Percentiles rank a stretch among this genome's conserved stretches.
Evolutionary conservation across 805 yeast genomes (phyloP).

Genomic region (Candida suzukii): DNA sequence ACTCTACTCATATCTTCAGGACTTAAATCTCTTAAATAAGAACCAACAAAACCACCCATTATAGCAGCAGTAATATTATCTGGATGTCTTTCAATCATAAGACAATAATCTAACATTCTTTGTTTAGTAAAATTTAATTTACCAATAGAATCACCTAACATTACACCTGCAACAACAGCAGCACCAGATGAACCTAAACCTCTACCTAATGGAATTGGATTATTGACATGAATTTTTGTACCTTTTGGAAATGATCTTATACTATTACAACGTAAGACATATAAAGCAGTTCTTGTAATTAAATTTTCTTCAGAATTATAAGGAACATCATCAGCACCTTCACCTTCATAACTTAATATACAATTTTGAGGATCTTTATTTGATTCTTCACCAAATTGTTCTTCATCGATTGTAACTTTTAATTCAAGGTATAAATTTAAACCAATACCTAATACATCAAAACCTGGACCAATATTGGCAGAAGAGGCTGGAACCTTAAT

Average conservation of each 20-base stretch:
- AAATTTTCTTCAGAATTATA: constrained; percentile 69
- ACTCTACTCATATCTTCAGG: constrained; percentile 66
- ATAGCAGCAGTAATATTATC: constrained; percentile 98
- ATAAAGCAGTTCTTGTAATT: constrained; percentile 88
- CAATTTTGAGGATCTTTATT: constrained; percentile 63
- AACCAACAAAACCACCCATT: constrained; percentile 98
- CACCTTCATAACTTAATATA: constrained; percentile 57
- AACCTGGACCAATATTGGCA: constrained; percentile 98
- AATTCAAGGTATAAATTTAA: constrained; percentile 67
- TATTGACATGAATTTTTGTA: constrained; percentile 70
- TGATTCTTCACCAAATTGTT: constrained; percentile 34
- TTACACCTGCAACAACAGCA: constrained; percentile 95
- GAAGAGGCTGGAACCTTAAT: constrained; percentile 91
- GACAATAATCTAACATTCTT: constrained; percentile 86
- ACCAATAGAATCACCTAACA: constrained; percentile 83
- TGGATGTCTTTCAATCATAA: constrained; percentile 97
- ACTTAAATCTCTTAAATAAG: constrained; percentile 76
- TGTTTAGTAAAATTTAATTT: constrained; percentile 63
- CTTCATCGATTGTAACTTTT: constrained; percentile 54
- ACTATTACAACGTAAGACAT: constrained; percentile 80
- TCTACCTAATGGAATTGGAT: constrained; percentile 94
- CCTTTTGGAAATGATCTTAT: constrained; percentile 75
- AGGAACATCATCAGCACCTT: constrained; percentile 80
- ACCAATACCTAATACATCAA: constrained; percentile 93
- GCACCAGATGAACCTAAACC: constrained; percentile 98